phyloP scores from a whole-genome alignment of 1,284 basidiomycete genomes.

The Schizophyllum amplum region DNA sequence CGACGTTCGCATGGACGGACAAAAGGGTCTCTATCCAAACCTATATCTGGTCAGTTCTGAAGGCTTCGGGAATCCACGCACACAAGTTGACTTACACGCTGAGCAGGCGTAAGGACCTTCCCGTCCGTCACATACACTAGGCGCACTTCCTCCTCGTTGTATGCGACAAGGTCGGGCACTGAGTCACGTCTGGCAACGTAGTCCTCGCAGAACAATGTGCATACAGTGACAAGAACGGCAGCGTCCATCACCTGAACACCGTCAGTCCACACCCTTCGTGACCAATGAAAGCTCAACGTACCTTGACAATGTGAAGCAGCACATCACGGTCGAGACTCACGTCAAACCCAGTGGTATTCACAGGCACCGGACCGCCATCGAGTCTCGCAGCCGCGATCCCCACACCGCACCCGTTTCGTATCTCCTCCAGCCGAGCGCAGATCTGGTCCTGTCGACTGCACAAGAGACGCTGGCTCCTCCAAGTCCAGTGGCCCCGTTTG shows the following conservation, averaged over 20 bases:
- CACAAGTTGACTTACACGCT: constrained; percentile 56
- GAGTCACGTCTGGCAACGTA: constrained; percentile 77
- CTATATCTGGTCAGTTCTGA: constrained; percentile 1
- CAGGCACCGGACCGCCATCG: constrained; percentile 67
- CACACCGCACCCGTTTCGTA: constrained; percentile 35
- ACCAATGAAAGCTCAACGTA: constrained; percentile 53
- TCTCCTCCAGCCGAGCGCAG: constrained; percentile 42
- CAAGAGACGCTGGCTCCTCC: constrained; percentile 79
- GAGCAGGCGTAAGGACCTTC: constrained; percentile 79
- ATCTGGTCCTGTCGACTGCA: constrained; percentile 61
- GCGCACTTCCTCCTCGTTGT: constrained; percentile 64
- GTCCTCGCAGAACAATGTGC: constrained; percentile 83
- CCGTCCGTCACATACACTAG: constrained; percentile 98
- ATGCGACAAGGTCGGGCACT: constrained; percentile 87
- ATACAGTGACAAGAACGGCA: constrained; percentile 64
- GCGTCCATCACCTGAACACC: constrained; percentile 41
- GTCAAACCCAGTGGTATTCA: constrained; percentile 79
- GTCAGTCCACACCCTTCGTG: constrained; percentile 10
- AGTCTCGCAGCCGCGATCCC: constrained; percentile 49
- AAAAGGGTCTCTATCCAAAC: constrained; percentile 11
- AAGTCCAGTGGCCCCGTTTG: constrained; percentile 93
- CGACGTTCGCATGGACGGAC: constrained; percentile 8
- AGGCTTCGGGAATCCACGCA: not conserved
- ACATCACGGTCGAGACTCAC: constrained; percentile 82
- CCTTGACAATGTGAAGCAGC: constrained; percentile 69